Base-by-base conservation (phyloP, 2,329 filamentous ascomycete species). In the Calonectria henricotiae region DNA sequence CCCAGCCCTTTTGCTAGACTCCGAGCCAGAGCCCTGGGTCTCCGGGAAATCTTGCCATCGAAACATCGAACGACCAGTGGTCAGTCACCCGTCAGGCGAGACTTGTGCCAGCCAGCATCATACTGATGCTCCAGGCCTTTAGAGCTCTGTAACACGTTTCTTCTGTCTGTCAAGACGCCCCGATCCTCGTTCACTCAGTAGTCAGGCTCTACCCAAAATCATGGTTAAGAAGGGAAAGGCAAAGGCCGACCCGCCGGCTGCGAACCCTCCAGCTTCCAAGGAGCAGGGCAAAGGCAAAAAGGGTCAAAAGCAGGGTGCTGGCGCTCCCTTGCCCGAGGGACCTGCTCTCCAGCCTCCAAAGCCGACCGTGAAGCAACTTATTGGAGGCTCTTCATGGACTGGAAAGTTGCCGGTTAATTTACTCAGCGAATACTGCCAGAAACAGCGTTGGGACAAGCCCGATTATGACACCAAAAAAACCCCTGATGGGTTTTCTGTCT, bases 351-450 rank as follows among this genome's bases (percentile, higher is more conserved):
- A 83, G 0, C 87, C 87, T 4, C 88, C 88, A 0, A 90, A 91
- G 75, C 90, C 89, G 15, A 91, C 91, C 1, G 88, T 89, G 51
- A 92, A 92, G 82, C 94, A 97, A 76, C 86, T 99, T 74, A 97
- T 99, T 79, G 96, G 95, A 47, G 96, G 96, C 60, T 91, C 94
- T 69, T 98, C 95, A 76, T 99, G 96, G 96, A 99, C 96, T 0
- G 96, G 96, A 46, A 99, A 99, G 82, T 86, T 99, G 37, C 96
- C 96, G 1, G 93, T 98, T 73, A 98, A 97, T 80, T 88, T 98
- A 77, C 89, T 98, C 73, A 94, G 93, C 41, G 96, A 98, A 86
- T 94, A 97, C 83, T 98, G 95, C 78, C 95, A 98, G 84, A 97
- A 96, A 82, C 94, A 97, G 82, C 94, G 94, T 80, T 99, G 96